Percentiles rank a stretch among this genome's conserved stretches.
Conservation (phyloP, 441 rosid genomes). For the Hura crepitans region DNA sequence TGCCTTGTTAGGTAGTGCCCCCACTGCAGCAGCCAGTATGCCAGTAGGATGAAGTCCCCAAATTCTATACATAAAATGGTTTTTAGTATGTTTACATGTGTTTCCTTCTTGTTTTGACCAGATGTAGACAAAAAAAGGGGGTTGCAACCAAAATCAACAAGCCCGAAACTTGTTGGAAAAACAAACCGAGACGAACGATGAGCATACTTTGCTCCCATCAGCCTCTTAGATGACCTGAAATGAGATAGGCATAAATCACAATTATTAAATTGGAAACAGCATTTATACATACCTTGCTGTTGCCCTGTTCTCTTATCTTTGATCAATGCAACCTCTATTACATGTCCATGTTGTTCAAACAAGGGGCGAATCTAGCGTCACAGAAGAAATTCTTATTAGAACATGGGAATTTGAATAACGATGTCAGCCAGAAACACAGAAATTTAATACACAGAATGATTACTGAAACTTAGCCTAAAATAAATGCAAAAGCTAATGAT, state of each 20-base stretch:
- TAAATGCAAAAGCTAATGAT: too few species aligned
- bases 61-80: conserved; percentile 47
- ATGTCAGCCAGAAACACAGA: background rate
- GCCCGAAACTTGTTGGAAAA: conserved; percentile 67
- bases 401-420: background rate
- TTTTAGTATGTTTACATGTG: conserved; percentile 50
- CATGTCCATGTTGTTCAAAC: conserved; percentile 88
- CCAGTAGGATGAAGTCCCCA: conserved; percentile 39
- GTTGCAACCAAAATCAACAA: conserved; percentile 62
- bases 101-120: conserved; percentile 60
- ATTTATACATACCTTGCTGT: conserved; percentile 76
- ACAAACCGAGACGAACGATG: conserved; percentile 71
- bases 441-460: background rate
- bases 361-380: conserved; percentile 67
- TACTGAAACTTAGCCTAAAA: background rate
- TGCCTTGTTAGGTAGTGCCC: conserved; percentile 39
- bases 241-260: conserved; percentile 41
- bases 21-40: conserved; percentile 51
- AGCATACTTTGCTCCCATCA: conserved; percentile 91
- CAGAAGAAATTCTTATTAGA: conserved; percentile 15
- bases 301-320: conserved; percentile 97
- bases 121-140: conserved; percentile 42
- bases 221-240: conserved; percentile 92
- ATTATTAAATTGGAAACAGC: conserved; percentile 39
- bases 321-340: conserved; percentile 92